These are phyloP conservation scores for Astragalus glycyphyllos DNA, from an alignment of 306 rosid species.

Conservation along the genomic window DNA sequence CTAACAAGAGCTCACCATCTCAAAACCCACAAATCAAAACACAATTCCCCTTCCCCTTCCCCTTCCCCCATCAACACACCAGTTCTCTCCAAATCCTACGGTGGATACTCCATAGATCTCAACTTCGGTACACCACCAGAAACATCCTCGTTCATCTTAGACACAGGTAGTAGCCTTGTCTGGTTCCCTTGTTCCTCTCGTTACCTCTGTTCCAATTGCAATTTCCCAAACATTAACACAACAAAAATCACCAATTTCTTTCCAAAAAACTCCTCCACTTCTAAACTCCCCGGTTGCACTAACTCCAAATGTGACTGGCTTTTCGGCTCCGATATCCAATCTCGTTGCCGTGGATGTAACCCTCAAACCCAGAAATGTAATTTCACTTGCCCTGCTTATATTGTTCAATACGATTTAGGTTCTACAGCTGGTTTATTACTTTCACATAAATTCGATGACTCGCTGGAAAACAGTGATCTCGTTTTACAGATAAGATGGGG, in stretches of 20 bases:
- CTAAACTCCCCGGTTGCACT: constrained; percentile 63
- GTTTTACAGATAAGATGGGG: constrained; percentile 52
- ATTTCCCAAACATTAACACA: constrained; percentile 63
- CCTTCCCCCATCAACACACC: no score
- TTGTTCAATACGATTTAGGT: constrained; percentile 71
- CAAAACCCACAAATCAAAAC: no score
- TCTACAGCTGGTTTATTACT: no score
- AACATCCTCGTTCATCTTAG: no score
- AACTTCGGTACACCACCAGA: no score
- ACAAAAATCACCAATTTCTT: constrained; percentile 57
- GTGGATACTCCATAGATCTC: no score
- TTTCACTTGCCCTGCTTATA: constrained; percentile 65
- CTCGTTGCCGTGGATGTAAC: constrained; percentile 59
- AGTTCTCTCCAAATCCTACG: no score
- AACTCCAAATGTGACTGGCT: constrained; percentile 74
- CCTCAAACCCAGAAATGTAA: constrained; percentile 45
- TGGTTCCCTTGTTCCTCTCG: no score
- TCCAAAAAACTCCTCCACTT: constrained; percentile 67
- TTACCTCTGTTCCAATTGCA: constrained; percentile 73
- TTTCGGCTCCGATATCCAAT: constrained; percentile 51
- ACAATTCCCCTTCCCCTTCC: no score
- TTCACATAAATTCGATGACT: constrained; percentile 74
- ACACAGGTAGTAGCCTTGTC: no score
- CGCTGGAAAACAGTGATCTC: constrained; percentile 66
- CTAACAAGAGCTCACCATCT: no score